phyloP scores from a whole-genome alignment of 805 yeast species.

The Tetrapisispora nanseiensis region DNA sequence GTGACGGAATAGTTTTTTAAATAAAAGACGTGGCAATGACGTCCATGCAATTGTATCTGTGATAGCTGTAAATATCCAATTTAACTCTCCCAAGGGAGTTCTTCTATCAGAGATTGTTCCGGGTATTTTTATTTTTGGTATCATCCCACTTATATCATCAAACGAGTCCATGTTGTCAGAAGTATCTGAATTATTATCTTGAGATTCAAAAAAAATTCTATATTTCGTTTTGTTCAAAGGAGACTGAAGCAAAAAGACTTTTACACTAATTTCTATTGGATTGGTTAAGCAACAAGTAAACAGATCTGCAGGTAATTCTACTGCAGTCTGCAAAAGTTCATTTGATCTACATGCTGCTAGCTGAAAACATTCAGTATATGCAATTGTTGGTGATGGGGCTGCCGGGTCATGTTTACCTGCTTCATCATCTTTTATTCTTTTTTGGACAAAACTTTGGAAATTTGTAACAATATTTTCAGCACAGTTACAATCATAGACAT shows the following conservation, averaged over 20 bases:
- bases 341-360: conserved; percentile 84
- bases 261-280: conserved; percentile 87
- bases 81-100: conserved; percentile 90
- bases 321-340: conserved; percentile 84
- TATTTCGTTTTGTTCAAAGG: conserved; percentile 44
- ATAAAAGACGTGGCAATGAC: conserved; percentile 72
- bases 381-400: conserved; percentile 35
- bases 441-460: conserved; percentile 82
- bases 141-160: not conserved
- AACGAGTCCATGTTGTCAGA: conserved; percentile 3
- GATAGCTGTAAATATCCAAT: conserved; percentile 96
- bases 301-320: conserved; percentile 89
- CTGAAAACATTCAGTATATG: conserved; percentile 79
- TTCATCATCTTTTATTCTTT: conserved; percentile 78
- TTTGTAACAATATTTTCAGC: conserved; percentile 90
- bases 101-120: conserved; percentile 87
- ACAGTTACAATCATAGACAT: conserved; percentile 86
- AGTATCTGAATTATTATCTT: conserved; percentile 16
- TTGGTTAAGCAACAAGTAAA: conserved; percentile 93
- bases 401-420: conserved; percentile 39
- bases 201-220: conserved; percentile 31
- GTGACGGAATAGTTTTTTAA: conserved; percentile 85
- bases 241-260: conserved; percentile 83
- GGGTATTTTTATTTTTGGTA: conserved; percentile 56
- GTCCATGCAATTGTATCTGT: conserved; percentile 99